Conservation (phyloP, 2,329 filamentous ascomycete genomes). For the Phoma sp. region DNA sequence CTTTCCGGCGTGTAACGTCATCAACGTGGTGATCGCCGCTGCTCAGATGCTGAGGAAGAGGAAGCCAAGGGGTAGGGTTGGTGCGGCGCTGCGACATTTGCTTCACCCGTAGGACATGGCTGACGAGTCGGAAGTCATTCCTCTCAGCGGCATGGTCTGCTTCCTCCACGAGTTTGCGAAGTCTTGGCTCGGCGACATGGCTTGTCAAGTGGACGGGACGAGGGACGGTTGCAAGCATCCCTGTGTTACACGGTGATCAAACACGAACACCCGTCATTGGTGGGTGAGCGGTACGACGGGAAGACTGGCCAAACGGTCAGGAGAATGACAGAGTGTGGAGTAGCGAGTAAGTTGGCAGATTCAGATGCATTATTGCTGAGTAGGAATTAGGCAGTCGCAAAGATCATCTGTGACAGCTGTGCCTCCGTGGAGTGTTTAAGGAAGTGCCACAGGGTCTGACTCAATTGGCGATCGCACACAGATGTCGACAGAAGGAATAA, state of each 20-base stretch:
- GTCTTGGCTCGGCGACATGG: constrained; percentile 20
- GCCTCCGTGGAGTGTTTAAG: constrained; percentile 16
- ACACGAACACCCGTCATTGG: constrained; percentile 21
- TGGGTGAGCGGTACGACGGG: background rate
- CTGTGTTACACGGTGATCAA: constrained; percentile 29
- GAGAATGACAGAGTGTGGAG: background rate
- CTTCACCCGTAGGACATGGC: background rate
- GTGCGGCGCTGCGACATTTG: constrained; percentile 26
- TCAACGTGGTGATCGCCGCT: constrained; percentile 28
- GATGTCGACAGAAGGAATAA: constrained; percentile 25
- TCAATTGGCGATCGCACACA: constrained; percentile 34
- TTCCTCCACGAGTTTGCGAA: constrained; percentile 13
- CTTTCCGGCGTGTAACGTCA: constrained; percentile 28
- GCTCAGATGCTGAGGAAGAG: constrained; percentile 15
- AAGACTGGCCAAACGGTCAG: constrained; percentile 4
- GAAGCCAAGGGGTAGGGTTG: constrained; percentile 10
- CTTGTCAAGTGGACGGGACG: constrained; percentile 20
- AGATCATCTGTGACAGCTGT: constrained; percentile 11
- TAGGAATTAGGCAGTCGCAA: constrained; percentile 8
- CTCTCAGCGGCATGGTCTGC: constrained; percentile 18
- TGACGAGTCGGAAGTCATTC: constrained; percentile 21
- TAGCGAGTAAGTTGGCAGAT: constrained; percentile 2
- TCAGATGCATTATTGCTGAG: background rate
- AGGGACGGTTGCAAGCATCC: constrained; percentile 16
- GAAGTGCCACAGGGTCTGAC: constrained; percentile 33